Base-by-base conservation (phyloP, 257 asterid species). In the Catharanthus roseus region DNA sequence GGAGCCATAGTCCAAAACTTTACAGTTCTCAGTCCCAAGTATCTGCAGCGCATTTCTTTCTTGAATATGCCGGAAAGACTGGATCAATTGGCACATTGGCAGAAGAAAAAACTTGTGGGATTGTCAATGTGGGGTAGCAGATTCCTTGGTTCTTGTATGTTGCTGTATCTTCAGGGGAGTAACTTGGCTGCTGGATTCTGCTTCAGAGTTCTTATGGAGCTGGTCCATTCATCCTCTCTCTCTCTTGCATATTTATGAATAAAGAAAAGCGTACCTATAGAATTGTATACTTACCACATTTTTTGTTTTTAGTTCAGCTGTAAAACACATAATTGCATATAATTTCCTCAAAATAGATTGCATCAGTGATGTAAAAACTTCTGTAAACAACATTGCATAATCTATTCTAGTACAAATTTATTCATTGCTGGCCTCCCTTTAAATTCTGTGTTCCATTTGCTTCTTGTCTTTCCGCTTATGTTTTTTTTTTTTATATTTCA, bases 201-300 rank as follows among this genome's bases (percentile, higher is more conserved):
- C 45, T 62, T 18, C 67, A 18, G 47, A 33, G 6, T 31, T 15
- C 16, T 3, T 15, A 16, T 61, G 28, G 8, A 19, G 24, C 31
- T 60, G 42, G 65, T 60, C 4, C 65, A 31, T 31, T 29, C 65
- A 31, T 29, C 16, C 65, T n/a, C n/a, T n/a, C 65, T 58, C 64
- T 28, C 55, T 49, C n/a, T 1, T 15, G 41, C 41, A 58, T 29
- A 16, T 28, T 58, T 45, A 4, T 45, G 19, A 19, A 45, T 45
- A 45, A 45, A 44, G 5, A 45, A 2, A 45, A 19, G 51, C 4
- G n/a, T 12, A 45, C 51, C 0, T 45, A 45, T 0, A 12, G 51
- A 45, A 18, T 47, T 49, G 1, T 33, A 31, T 62, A 33, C 21
- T 62, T 21, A 4, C 39, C 44, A 33, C 6, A 5, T 61, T 6